A percentile compares a stretch with the other conserved stretches of the same genome.
These are phyloP conservation scores for Myriosclerotinia scirpicola DNA, from an alignment of 2,329 filamentous ascomycete species.

Conservation along the genomic window DNA sequence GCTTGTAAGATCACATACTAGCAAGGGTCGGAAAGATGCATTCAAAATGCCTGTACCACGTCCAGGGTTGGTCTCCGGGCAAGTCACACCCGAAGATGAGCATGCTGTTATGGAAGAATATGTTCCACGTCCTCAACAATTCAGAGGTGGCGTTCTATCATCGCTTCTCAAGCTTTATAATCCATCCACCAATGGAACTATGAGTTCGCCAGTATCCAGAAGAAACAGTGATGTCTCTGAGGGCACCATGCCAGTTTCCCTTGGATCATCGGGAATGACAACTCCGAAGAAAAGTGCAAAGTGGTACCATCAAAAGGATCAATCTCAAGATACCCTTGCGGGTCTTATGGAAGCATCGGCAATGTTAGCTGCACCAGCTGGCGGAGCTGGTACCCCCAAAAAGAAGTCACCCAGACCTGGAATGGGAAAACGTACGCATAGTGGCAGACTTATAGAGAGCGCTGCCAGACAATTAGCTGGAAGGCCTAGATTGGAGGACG, in stretches of 20 bases:
- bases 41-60: slow-evolving; percentile 27
- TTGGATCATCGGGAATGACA: slow-evolving; percentile 46
- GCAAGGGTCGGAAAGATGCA: slow-evolving; percentile 31
- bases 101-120: slow-evolving; percentile 56
- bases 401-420: slow-evolving; percentile 32
- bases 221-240: slow-evolving; percentile 40
- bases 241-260: slow-evolving; percentile 41
- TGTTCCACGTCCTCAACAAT: slow-evolving; percentile 65
- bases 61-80: slow-evolving; percentile 44
- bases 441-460: slow-evolving; percentile 33
- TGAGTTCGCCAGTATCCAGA: slow-evolving; percentile 26
- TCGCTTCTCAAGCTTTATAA: slow-evolving; percentile 71
- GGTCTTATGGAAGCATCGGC: slow-evolving; percentile 56
- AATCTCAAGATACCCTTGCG: slow-evolving; percentile 49
- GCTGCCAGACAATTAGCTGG: slow-evolving; percentile 31
- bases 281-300: slow-evolving; percentile 38
- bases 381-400: slow-evolving; percentile 44
- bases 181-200: slow-evolving; percentile 43
- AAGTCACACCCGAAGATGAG: slow-evolving; percentile 47
- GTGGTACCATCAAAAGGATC: slow-evolving; percentile 44
- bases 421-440: slow-evolving; percentile 35
- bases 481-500: slow-evolving; percentile 40
- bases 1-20: slow-evolving; percentile 46
- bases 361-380: slow-evolving; percentile 50
- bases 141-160: slow-evolving; percentile 71